Evolutionary conservation across 345 rosid species (phyloP).

Genomic region (Dipteronia dyeriana): DNA sequence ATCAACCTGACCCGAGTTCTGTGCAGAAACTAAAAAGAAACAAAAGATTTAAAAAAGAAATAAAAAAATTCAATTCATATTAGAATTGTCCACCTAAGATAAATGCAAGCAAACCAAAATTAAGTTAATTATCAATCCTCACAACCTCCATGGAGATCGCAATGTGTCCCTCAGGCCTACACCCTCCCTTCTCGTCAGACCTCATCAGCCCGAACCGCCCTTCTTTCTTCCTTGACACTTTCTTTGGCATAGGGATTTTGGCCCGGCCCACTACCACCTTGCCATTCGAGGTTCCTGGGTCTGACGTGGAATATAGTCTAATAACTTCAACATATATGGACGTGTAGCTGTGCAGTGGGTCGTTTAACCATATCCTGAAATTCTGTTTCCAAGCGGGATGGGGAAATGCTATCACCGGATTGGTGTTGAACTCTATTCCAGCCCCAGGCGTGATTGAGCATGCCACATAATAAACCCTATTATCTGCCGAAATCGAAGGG

Average conservation of each 20-base stretch:
- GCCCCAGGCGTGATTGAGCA: conserved; percentile 15
- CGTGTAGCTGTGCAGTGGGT: background rate
- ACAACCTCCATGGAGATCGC: background rate
- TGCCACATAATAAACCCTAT: conserved; percentile 1
- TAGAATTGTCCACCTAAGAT: background rate
- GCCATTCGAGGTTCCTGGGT: conserved; percentile 21
- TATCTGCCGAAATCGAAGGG: background rate
- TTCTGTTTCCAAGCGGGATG: conserved; percentile 15
- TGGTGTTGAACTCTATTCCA: background rate
- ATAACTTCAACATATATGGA: conserved; percentile 22
- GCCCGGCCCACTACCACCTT: conserved; percentile 14
- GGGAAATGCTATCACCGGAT: background rate
- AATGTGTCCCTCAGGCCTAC: conserved; percentile 13
- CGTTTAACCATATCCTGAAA: background rate
- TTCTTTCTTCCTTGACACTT: background rate
- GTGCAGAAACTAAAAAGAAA: background rate
- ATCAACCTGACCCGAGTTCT: too few relatives aligned
- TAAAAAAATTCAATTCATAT: too few relatives aligned
- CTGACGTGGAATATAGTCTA: background rate
- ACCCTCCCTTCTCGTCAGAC: background rate
- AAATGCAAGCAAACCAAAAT: too few relatives aligned
- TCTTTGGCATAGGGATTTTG: background rate
- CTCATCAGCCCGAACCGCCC: conserved; percentile 12
- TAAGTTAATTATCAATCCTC: background rate
- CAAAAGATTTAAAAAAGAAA: background rate